These are phyloP conservation scores for Pseudogymnoascus sp. DNA, from an alignment of 2,329 filamentous ascomycete genomes.

Conservation along the genomic window DNA sequence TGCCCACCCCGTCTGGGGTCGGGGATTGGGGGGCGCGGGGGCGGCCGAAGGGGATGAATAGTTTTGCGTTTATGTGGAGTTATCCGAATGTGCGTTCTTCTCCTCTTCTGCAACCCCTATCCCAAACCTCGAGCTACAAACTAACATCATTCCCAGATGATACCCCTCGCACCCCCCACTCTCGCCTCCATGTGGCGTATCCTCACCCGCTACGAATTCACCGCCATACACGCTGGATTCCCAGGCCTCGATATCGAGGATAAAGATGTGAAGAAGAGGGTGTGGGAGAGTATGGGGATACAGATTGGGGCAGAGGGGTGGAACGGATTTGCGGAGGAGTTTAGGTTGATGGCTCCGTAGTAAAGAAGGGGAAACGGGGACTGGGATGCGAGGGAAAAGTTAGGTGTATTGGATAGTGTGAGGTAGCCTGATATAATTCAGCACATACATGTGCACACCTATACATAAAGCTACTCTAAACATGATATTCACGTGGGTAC, in stretches of 20 bases:
- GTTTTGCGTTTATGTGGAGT: constrained; percentile 68
- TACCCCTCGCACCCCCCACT: constrained; percentile 58
- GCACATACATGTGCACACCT: neutral
- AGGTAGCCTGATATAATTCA: neutral
- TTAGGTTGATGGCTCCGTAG: neutral
- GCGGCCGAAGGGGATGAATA: constrained; percentile 39
- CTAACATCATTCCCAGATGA: too few species aligned
- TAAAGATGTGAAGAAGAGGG: constrained; percentile 48
- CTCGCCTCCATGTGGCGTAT: constrained; percentile 63
- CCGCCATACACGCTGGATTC: constrained; percentile 61
- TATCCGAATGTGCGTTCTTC: constrained; percentile 49
- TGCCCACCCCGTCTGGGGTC: constrained; percentile 56
- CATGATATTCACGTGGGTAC: neutral
- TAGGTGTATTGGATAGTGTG: neutral
- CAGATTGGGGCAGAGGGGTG: constrained; percentile 41
- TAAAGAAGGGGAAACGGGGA: neutral
- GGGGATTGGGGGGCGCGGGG: constrained; percentile 37
- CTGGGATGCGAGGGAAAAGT: neutral
- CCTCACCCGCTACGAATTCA: constrained; percentile 53
- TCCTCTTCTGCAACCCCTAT: neutral
- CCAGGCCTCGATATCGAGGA: constrained; percentile 52
- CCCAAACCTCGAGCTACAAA: constrained; percentile 1
- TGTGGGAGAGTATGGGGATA: constrained; percentile 71
- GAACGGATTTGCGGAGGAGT: neutral
- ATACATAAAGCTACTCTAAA: neutral